Conservation (phyloP, 345 rosid species). For the Rhizophora apiculata region DNA sequence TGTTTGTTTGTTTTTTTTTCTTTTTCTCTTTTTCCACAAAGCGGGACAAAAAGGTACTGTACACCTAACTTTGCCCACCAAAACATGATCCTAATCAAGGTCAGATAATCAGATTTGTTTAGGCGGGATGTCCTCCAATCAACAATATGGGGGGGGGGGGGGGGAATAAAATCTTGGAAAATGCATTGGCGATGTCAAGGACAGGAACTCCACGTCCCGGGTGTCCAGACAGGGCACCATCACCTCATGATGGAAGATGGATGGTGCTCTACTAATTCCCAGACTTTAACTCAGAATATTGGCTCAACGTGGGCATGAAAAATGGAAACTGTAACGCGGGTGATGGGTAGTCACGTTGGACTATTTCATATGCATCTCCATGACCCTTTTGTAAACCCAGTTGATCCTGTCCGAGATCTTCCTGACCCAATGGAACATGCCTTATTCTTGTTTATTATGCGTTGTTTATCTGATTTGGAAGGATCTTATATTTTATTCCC, state of each 20-base stretch:
- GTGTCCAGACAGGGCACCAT: slow-evolving; percentile 33
- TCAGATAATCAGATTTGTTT: slow-evolving; percentile 14
- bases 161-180: slow-evolving; percentile 19
- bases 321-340: slow-evolving; percentile 15
- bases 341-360: slow-evolving; percentile 31
- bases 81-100: slow-evolving; percentile 14
- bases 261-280: slow-evolving; percentile 10
- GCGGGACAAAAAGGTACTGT: slow-evolving; percentile 27
- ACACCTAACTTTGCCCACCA: slow-evolving; percentile 19
- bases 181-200: slow-evolving; percentile 10
- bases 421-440: slow-evolving; percentile 46
- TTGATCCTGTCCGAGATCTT: slow-evolving; percentile 45
- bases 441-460: slow-evolving; percentile 17
- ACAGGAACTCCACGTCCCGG: slow-evolving; percentile 37
- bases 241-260: not conserved
- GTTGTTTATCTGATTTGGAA: slow-evolving; percentile 30
- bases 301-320: slow-evolving; percentile 14
- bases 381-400: slow-evolving; percentile 23
- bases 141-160: not conserved
- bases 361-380: slow-evolving; percentile 30
- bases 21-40: slow-evolving; percentile 4
- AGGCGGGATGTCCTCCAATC: slow-evolving; percentile 23
- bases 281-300: slow-evolving; percentile 10
- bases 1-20: not conserved
- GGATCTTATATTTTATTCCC: slow-evolving; percentile 17